These are phyloP conservation scores for Larix sibirica DNA, from an alignment of 83 land plant genomes.

Conservation along the genomic window DNA sequence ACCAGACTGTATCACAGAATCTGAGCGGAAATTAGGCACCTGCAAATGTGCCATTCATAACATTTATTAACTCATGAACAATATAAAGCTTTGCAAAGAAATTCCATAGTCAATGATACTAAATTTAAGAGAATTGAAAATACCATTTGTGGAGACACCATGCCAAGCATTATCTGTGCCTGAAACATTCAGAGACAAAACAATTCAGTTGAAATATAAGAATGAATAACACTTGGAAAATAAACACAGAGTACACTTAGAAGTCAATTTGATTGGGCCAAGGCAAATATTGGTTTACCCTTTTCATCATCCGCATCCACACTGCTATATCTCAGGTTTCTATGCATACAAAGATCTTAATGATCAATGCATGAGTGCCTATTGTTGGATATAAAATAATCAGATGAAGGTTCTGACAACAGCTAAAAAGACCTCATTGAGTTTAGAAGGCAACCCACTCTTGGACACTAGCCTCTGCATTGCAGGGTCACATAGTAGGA, in stretches of 20 bases:
- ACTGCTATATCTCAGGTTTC: no score
- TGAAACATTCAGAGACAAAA: slow-evolving; percentile 21
- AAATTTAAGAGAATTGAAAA: neutral
- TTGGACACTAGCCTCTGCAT: no score
- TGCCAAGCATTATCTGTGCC: slow-evolving; percentile 71
- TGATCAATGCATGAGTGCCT: no score
- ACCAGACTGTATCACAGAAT: slow-evolving; percentile 18
- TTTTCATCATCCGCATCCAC: neutral
- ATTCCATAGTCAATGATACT: neutral
- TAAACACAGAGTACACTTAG: neutral
- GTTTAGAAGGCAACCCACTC: no score
- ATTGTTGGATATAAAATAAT: no score
- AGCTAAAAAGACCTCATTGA: no score
- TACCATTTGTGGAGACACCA: slow-evolving; percentile 68
- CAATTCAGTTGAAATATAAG: neutral
- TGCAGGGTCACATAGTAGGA: no score
- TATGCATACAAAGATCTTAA: no score
- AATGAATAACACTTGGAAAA: neutral
- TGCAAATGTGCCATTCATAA: slow-evolving; percentile 28
- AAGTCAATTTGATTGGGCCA: neutral
- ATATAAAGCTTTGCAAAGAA: neutral
- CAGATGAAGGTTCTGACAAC: no score
- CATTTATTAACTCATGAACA: neutral
- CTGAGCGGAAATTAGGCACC: slow-evolving; percentile 29
- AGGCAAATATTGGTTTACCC: neutral